Base-by-base conservation (phyloP, 768 basidiomycete genomes). In the Cystobasidium ongulense region DNA sequence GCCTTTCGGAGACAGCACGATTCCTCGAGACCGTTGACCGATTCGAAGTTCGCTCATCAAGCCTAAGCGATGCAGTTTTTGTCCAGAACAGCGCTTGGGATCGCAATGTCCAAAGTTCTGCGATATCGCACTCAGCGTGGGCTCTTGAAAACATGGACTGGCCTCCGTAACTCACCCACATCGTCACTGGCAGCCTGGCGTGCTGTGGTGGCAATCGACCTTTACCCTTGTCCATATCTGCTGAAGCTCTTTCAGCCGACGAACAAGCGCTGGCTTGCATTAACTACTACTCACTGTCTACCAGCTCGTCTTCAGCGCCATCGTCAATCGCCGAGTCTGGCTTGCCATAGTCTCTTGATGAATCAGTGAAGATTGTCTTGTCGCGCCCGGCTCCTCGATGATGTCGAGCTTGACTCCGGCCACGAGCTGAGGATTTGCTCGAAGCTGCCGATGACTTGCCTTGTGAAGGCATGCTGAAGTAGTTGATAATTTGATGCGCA, bases 71-170 rank as follows among this genome's bases (percentile, higher is more conserved):
- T 91, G 84, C 4, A 99, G 86, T 80, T 91, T 94, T 84, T 96
- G 97, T 1, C 96, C 96, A 2, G 87, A 88, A 77, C 89, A 90
- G 67, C 87, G 83, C 59, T 88, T 88, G 0, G 95, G 94, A 80
- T 99, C 95, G 80, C 96, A 99, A 80, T 99, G 96, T 80, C 90
- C 89, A 82, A 99, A 97, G 80, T 99, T 95, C 93, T 95, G 71
- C 53, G 72, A n/a, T 31, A 17, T 29, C 11, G n/a, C 29, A 38
- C 38, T 71, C 57, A 71, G 77, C 29, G 2, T 11, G 43, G 25
- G 36, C 23, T 18, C 52, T 39, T 36, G 18, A 27, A 74, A 5
- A 13, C 35, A 21, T 25, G 70, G 31, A 72, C 53, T 27, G 35
- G 17, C 27, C 23, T n/a, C 29, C 15, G 23, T 57, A n/a, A 84